Base-by-base conservation (phyloP, 108 stramenopile species). In the Ochromonas danica region DNA sequence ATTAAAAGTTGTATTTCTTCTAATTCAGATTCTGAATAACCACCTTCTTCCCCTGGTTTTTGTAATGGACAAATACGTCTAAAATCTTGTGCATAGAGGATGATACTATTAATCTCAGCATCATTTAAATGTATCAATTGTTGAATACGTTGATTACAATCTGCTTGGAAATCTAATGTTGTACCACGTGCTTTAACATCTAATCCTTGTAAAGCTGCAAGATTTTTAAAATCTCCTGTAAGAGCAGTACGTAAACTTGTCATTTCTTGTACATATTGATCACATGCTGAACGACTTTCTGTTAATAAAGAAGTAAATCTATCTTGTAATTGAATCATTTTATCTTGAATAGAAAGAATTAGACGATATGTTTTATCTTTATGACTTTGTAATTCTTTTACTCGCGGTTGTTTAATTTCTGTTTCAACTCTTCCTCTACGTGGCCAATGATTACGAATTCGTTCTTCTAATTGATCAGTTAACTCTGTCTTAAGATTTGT, bases 401-500 rank as follows among this genome's bases (percentile, higher is more conserved):
- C 89, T 0, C 89, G 77, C 0, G 89, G 89, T 60, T 88, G 86
- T 61, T 77, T 74, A 61, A 89, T 87, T 75, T 88, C 87, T 30
- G 84, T 83, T 45, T 75, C 89, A 43, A 1, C 89, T 83, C 79
- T 83, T 84, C 35, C 87, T 65, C 72, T 3, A 30, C 72, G 36
- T 3, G 89, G 89, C 89, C 89, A 89, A 77, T 89, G 89, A 40
- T 81, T 78, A 28, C 89, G 43, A 3, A 89, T 61, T 25, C 85
- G 62, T 78, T 89, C 89, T 63, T 89, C 89, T 27, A 89, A 79
- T 79, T 87, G 87, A 51, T 89, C 88, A 0, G 88, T 87, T 35
- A 83, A 81, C 6, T 78, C 77, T 38, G 81, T 61, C 71, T 31
- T 79, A 51, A 3, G 36, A n/a, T 80, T 82, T 6, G 25, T 39